phyloP scores from a whole-genome alignment of 139 green algal species.

The Dunaliella sp. region DNA sequence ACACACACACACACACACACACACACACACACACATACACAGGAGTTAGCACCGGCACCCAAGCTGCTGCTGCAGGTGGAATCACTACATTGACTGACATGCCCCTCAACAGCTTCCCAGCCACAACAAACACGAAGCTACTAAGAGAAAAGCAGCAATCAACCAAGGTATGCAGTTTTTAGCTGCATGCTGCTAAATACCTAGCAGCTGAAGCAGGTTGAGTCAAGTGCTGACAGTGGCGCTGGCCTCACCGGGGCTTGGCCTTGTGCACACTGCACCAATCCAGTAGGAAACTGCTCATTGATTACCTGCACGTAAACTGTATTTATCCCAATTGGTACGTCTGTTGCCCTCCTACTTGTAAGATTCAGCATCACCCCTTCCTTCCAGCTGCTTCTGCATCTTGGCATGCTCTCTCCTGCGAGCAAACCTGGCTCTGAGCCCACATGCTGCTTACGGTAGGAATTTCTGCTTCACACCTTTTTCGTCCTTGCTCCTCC shows the following conservation, averaged over 20 bases:
- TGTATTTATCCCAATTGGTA: not conserved
- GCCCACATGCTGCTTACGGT: too few species aligned
- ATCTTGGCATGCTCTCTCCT: not conserved
- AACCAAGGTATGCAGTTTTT: conserved; percentile 27
- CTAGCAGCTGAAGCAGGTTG: not conserved
- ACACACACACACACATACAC: too few species aligned
- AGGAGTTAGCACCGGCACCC: conserved; percentile 79
- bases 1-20: too few species aligned
- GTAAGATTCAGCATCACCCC: not conserved
- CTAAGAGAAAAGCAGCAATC: conserved; percentile 60
- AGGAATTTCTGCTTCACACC: too few species aligned
- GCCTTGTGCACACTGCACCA: too few species aligned
- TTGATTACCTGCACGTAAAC: too few species aligned
- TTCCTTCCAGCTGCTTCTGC: not conserved
- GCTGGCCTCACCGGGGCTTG: too few species aligned
- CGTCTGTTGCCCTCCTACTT: not conserved
- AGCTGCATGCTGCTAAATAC: not conserved
- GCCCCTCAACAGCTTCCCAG: conserved; percentile 86
- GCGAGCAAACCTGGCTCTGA: not conserved
- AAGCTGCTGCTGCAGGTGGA: conserved; percentile 81
- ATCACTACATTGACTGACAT: conserved; percentile 94
- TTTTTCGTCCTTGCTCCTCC: not conserved
- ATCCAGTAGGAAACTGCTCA: too few species aligned
- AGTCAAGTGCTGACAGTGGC: not conserved
- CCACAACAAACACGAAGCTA: conserved; percentile 45